Conservation (phyloP, 2,329 filamentous ascomycete genomes). For the Catunica adiposa region DNA sequence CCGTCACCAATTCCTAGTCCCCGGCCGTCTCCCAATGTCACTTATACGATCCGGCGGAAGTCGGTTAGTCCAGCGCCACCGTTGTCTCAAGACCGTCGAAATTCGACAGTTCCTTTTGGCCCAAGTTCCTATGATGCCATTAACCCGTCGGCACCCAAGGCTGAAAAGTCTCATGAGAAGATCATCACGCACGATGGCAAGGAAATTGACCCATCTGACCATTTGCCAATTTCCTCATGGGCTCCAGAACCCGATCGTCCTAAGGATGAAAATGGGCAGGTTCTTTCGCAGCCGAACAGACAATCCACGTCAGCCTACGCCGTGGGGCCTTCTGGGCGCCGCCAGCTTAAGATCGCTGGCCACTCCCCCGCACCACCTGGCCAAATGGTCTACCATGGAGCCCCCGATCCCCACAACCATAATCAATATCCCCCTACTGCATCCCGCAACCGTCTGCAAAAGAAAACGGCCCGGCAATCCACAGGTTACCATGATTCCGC, state of each 20-base stretch:
- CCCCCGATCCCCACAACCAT: constrained; percentile 19
- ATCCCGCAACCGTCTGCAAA: constrained; percentile 44
- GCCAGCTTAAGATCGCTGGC: constrained; percentile 33
- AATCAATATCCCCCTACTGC: constrained; percentile 18
- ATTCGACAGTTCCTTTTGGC: constrained; percentile 51
- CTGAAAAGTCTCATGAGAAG: constrained; percentile 34
- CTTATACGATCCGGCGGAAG: constrained; percentile 48
- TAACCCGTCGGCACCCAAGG: background rate
- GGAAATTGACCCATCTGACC: constrained; percentile 66
- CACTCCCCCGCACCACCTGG: constrained; percentile 27
- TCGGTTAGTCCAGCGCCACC: constrained; percentile 56
- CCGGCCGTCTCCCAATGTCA: constrained; percentile 24
- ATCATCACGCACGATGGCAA: constrained; percentile 62
- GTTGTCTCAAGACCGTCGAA: constrained; percentile 29
- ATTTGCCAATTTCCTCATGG: constrained; percentile 61
- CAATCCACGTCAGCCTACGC: constrained; percentile 27
- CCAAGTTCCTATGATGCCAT: constrained; percentile 56
- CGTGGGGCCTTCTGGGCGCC: constrained; percentile 21
- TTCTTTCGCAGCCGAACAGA: constrained; percentile 25
- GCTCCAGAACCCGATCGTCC: constrained; percentile 53
- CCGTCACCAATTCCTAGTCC: constrained; percentile 8
- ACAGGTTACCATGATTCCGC: constrained; percentile 17
- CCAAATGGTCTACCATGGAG: constrained; percentile 16
- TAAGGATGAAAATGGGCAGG: constrained; percentile 19
- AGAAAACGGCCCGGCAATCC: constrained; percentile 36